Percentiles rank a stretch among this genome's conserved stretches.
phyloP scores from a whole-genome alignment of 495 filamentous ascomycete species.

The Letharia lupina region DNA sequence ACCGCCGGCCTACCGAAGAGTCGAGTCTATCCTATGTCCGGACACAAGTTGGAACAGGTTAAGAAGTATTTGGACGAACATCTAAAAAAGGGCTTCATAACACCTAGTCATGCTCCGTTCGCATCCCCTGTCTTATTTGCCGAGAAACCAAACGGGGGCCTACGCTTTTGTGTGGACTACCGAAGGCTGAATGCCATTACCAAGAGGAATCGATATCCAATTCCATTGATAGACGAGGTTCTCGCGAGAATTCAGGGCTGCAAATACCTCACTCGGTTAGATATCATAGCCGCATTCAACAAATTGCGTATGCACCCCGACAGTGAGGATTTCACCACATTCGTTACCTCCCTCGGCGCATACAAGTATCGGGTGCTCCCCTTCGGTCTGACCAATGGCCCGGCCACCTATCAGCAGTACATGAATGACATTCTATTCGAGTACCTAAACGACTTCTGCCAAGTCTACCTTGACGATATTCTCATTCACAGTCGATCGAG shows the following conservation, averaged over 20 bases:
- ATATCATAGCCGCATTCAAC: conserved; percentile 38
- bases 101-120: too few species aligned
- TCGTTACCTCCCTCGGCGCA: conserved; percentile 25
- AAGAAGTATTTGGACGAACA: too few species aligned
- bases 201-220: conserved; percentile 36
- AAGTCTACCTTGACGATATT: conserved; percentile 1
- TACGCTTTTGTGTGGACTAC: too few species aligned
- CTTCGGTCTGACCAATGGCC: conserved; percentile 29
- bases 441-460: conserved; percentile 26
- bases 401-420: conserved; percentile 26
- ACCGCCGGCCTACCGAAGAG: too few species aligned
- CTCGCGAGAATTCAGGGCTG: conserved; percentile 26
- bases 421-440: conserved; percentile 29
- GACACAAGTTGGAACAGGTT: conserved; percentile 21
- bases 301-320: conserved; percentile 27
- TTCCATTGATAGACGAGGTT: conserved; percentile 41
- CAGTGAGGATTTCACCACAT: conserved; percentile 29
- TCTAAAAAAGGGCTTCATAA: too few species aligned
- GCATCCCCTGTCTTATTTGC: too few species aligned
- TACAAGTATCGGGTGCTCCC: conserved; percentile 33
- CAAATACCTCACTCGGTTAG: conserved; percentile 37
- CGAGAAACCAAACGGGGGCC: too few species aligned
- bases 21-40: conserved; percentile 19
- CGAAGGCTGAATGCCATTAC: too few species aligned
- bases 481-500: conserved; percentile 27